These are phyloP conservation scores for Cyphellophora attinorum DNA, from an alignment of 2,329 filamentous ascomycete species.

Conservation along the genomic window DNA sequence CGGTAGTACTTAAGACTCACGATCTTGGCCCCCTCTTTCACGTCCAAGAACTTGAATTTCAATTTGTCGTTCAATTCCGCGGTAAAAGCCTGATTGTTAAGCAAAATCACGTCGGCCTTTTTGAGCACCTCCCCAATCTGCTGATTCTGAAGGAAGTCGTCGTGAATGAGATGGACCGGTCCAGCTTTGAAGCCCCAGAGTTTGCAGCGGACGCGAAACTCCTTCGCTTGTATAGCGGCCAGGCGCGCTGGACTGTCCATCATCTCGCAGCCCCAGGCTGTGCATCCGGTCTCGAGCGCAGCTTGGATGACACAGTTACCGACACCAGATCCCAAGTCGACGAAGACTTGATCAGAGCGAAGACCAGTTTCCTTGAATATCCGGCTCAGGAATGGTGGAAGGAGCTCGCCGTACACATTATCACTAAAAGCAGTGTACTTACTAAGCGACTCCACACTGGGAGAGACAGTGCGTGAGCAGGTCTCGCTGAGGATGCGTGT, in stretches of 20 bases:
- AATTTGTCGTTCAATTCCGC: slow-evolving; percentile 76
- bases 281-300: slow-evolving; percentile 83
- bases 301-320: slow-evolving; percentile 93
- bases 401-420: slow-evolving; percentile 88
- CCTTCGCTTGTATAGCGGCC: slow-evolving; percentile 67
- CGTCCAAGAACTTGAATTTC: slow-evolving; percentile 80
- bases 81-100: slow-evolving; percentile 97
- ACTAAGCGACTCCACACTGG: slow-evolving; percentile 70
- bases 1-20: slow-evolving; percentile 91
- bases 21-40: slow-evolving; percentile 83
- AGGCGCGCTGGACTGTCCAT: slow-evolving; percentile 83
- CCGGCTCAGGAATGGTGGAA: slow-evolving; percentile 71
- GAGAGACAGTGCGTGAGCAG: slow-evolving; percentile 87
- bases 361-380: slow-evolving; percentile 72
- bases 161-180: slow-evolving; percentile 66
- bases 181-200: slow-evolving; percentile 83
- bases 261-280: slow-evolving; percentile 94
- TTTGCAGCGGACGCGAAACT: slow-evolving; percentile 75
- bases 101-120: slow-evolving; percentile 85
- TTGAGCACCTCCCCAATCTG: slow-evolving; percentile 64
- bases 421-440: slow-evolving; percentile 85
- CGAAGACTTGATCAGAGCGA: slow-evolving; percentile 75
- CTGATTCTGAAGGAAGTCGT: slow-evolving; percentile 70
- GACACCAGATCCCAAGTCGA: slow-evolving; percentile 91
- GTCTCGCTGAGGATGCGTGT: slow-evolving; percentile 73